Evolutionary conservation across 305 asterid genomes (phyloP).

Genomic region (Ajuga reptans): DNA sequence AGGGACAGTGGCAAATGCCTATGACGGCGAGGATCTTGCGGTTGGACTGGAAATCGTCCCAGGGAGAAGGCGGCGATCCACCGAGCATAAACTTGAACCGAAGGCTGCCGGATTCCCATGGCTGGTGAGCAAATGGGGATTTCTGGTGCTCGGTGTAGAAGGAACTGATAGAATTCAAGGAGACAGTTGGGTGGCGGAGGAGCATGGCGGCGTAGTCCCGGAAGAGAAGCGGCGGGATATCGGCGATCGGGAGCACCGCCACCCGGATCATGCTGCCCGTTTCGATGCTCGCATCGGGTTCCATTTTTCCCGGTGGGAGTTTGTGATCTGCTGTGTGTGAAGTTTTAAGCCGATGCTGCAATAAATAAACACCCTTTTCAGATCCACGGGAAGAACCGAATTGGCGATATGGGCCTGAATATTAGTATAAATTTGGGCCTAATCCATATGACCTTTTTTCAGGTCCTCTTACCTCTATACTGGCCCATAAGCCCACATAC

Average conservation of each 20-base stretch:
- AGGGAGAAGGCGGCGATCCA: constrained; percentile 85
- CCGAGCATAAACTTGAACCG: constrained; percentile 83
- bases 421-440: background rate
- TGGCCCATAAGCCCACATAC: background rate
- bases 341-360: background rate
- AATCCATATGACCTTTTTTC: no score
- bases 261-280: constrained; percentile 92
- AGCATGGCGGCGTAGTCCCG: constrained; percentile 78
- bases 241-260: constrained; percentile 79
- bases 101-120: constrained; percentile 85
- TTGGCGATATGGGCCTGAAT: background rate
- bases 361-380: background rate
- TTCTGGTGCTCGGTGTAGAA: constrained; percentile 96
- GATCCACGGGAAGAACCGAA: background rate
- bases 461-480: no score
- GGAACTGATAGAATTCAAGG: constrained; percentile 77
- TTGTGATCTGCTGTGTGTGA: constrained; percentile 1
- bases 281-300: constrained; percentile 93
- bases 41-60: constrained; percentile 94
- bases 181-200: constrained; percentile 73
- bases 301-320: constrained; percentile 45
- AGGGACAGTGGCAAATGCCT: constrained; percentile 83
- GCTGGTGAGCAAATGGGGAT: constrained; percentile 78
- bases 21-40: constrained; percentile 78
- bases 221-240: constrained; percentile 50